Evolutionary conservation across 768 basidiomycete species (phyloP), one percentile per base, ranked within the genome.

Genomic region (Pulveroboletus sp.): DNA sequence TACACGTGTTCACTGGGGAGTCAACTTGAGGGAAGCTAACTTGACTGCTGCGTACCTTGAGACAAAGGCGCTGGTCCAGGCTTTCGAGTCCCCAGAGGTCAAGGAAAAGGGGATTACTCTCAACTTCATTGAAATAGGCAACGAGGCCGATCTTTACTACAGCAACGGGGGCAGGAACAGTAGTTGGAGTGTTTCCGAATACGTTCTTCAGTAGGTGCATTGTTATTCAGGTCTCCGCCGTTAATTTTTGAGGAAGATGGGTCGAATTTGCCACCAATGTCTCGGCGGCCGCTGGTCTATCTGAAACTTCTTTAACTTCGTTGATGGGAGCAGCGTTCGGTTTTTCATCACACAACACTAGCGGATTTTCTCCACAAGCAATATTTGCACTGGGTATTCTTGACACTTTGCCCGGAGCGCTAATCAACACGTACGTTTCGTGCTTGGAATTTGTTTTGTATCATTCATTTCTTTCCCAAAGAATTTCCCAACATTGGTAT

Each of bases 1-100:
- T 22, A 83, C 82, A 10, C 76, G 74, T 43, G 80, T 86, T 54
- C 79, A 72, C 13, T 86, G 82, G 82, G 84, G 83, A 13, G 68
- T 86, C 40, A 86, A 87, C 63, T 66, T 86, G n/a, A 82, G 81
- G 6, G 61, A 67, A 47, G 63, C 71, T 38, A 81, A 81, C 54
- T 24, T 81, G 44, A 80, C 78, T 51, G 71, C 76, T 6, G 73
- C 70, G 1, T 74, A 73, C 49, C 68, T 78, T 9, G 74, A 73
- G 53, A 75, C 79, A 1, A 64, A 68, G 47, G 73, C 79, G 1
- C 74, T 85, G 45, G 44, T 71, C 6, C 70, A 70, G 32, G 77
- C 77, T 1, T 84, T 84, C 54, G 47, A 65, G n/a, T 73, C 72
- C 4, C 42, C 68, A 1, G 63, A 68, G 3, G 59, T 82, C 26